phyloP scores from a whole-genome alignment of 2,329 filamentous ascomycete species.

The Talaromyces atroroseus region DNA sequence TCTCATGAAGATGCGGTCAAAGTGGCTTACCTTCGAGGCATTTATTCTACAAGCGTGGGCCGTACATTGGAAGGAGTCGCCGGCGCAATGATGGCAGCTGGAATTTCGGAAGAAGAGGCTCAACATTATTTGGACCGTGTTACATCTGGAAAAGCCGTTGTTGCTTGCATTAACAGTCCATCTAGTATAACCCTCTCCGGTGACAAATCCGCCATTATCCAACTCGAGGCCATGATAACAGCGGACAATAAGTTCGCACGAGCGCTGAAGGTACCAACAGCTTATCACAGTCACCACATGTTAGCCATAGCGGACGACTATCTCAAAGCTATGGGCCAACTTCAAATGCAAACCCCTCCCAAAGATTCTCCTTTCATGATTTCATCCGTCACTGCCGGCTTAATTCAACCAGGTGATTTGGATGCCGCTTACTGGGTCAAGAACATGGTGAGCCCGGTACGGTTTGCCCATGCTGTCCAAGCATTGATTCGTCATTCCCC shows the following conservation, averaged over 20 bases:
- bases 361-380: neutral
- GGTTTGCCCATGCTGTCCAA: constrained; percentile 20
- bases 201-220: neutral
- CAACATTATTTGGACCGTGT: too few relatives aligned
- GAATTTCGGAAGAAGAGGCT: neutral
- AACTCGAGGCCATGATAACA: neutral
- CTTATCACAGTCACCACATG: constrained; percentile 29
- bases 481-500: constrained; percentile 6
- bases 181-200: neutral
- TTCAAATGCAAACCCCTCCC: neutral
- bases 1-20: neutral
- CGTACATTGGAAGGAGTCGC: neutral
- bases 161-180: neutral
- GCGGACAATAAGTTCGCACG: neutral
- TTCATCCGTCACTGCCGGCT: constrained; percentile 14
- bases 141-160: neutral
- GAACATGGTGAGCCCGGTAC: constrained; percentile 28
- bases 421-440: constrained; percentile 15
- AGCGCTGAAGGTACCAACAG: constrained; percentile 20
- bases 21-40: neutral
- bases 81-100: neutral
- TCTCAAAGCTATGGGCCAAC: constrained; percentile 3
- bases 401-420: constrained; percentile 10
- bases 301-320: constrained; percentile 22
- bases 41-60: neutral